Percentiles rank a stretch among this genome's conserved stretches.
These are phyloP conservation scores for Mortierella sp. DNA, from an alignment of 371 early-diverging fungal species.

Conservation along the genomic window DNA sequence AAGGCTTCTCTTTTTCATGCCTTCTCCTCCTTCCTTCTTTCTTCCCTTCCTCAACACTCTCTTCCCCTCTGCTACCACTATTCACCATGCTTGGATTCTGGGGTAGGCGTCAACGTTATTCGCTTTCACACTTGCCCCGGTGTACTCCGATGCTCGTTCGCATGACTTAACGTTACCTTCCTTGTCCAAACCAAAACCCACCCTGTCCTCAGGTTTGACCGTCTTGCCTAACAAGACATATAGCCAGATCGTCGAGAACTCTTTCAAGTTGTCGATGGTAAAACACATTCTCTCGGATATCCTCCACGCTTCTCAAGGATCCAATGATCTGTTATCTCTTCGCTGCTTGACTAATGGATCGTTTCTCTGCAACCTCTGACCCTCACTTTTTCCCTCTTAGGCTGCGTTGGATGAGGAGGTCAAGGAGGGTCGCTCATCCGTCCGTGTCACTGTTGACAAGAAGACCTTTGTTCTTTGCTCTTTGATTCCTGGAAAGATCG, in stretches of 20 bases:
- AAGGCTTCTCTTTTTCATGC: too few species aligned
- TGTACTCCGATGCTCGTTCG: too few species aligned
- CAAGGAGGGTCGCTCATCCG: conserved; percentile 68
- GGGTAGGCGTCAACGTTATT: conserved; percentile 23
- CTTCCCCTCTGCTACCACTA: conserved; percentile 5
- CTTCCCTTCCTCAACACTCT: neutral
- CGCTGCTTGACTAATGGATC: too few species aligned
- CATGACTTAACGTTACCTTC: too few species aligned
- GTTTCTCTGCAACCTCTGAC: neutral
- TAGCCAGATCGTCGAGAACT: conserved; percentile 74
- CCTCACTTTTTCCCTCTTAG: conserved; percentile 49
- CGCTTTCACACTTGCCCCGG: too few species aligned
- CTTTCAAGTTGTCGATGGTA: conserved; percentile 83
- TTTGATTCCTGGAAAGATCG: conserved; percentile 75
- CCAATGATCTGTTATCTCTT: neutral
- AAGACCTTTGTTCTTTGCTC: conserved; percentile 82
- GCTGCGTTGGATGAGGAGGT: conserved; percentile 76
- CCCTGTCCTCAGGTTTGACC: conserved; percentile 57
- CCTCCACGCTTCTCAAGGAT: neutral
- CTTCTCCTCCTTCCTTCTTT: too few species aligned
- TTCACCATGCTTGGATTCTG: conserved; percentile 53
- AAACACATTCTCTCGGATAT: neutral
- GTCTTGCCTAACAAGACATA: conserved; percentile 77
- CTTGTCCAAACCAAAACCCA: too few species aligned
- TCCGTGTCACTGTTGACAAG: conserved; percentile 74